Evolutionary conservation across 148 eudicot species (phyloP).

Genomic region (Chenopodium berlandieri): DNA sequence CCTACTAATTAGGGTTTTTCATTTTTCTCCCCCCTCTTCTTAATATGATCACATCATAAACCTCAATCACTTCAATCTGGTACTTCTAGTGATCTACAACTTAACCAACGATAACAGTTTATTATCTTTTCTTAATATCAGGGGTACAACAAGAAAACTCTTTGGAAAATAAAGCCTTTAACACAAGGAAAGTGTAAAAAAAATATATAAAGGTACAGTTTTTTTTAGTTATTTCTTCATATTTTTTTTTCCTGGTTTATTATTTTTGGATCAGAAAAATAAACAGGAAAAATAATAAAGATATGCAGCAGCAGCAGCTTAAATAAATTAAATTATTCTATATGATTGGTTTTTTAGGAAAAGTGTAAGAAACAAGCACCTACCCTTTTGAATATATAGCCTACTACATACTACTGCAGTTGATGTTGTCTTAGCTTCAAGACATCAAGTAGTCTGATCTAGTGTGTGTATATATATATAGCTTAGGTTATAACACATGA

Average conservation of each 20-base stretch:
- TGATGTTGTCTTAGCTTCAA: not conserved
- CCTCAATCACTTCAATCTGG: not conserved
- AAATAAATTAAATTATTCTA: not conserved
- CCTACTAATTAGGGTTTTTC: conserved; percentile 45
- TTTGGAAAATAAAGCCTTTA: conserved; percentile 27
- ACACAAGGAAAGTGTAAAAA: conserved; percentile 20
- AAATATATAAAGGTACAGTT: conserved; percentile 9
- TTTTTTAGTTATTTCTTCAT: not conserved
- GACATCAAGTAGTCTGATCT: conserved; percentile 15
- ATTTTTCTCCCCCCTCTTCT: not conserved
- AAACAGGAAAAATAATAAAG: not conserved
- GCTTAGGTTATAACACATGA: conserved; percentile 18
- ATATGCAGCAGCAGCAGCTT: too few relatives aligned
- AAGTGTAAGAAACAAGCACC: conserved; percentile 19
- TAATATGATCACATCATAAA: conserved; percentile 3
- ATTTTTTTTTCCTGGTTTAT: not conserved
- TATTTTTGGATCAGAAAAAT: conserved; percentile 7
- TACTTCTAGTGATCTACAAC: conserved; percentile 2
- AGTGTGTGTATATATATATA: not conserved
- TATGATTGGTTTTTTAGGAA: conserved; percentile 20
- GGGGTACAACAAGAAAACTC: conserved; percentile 9
- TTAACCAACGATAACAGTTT: not conserved
- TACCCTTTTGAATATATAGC: conserved; percentile 19
- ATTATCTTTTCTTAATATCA: conserved; percentile 17
- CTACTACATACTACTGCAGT: not conserved